These are phyloP conservation scores for Hypoxylon cercidicola DNA, from an alignment of 495 filamentous ascomycete species.

Conservation along the genomic window DNA sequence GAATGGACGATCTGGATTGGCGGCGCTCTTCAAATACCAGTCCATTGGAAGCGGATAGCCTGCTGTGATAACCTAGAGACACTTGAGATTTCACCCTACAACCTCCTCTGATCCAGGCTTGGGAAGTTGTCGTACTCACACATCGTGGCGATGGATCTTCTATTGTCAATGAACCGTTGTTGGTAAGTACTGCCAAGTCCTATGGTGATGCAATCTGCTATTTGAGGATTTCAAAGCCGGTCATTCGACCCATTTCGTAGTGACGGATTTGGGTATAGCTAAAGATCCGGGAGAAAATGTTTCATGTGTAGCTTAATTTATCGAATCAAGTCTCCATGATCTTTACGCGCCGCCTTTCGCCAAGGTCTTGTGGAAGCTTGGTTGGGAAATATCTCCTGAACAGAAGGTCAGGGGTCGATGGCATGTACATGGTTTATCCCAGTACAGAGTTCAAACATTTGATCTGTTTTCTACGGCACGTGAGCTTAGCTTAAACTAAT, in stretches of 20 bases:
- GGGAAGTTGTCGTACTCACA: constrained; percentile 49
- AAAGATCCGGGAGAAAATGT: constrained; percentile 35
- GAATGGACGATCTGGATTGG: constrained; percentile 51
- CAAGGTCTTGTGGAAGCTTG: no score
- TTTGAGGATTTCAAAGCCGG: constrained; percentile 43
- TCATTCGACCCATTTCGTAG: constrained; percentile 49
- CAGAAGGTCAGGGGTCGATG: not conserved
- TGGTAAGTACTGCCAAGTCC: constrained; percentile 45
- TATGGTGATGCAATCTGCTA: constrained; percentile 48
- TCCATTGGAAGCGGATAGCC: constrained; percentile 24
- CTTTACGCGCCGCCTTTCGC: no score
- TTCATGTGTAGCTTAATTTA: no score
- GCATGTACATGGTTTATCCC: not conserved
- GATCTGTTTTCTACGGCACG: not conserved
- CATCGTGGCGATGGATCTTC: constrained; percentile 34
- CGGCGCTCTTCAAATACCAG: constrained; percentile 51
- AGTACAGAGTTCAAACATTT: not conserved
- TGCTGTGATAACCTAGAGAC: constrained; percentile 48
- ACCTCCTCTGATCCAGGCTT: constrained; percentile 46
- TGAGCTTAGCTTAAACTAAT: no score
- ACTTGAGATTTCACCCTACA: constrained; percentile 50
- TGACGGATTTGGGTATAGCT: constrained; percentile 49
- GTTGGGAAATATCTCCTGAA: not conserved
- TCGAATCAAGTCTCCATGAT: no score
- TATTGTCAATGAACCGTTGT: constrained; percentile 44